These are phyloP conservation scores for Globisporangium orthogonon DNA, from an alignment of 352 stramenopile species.

Conservation along the genomic window DNA sequence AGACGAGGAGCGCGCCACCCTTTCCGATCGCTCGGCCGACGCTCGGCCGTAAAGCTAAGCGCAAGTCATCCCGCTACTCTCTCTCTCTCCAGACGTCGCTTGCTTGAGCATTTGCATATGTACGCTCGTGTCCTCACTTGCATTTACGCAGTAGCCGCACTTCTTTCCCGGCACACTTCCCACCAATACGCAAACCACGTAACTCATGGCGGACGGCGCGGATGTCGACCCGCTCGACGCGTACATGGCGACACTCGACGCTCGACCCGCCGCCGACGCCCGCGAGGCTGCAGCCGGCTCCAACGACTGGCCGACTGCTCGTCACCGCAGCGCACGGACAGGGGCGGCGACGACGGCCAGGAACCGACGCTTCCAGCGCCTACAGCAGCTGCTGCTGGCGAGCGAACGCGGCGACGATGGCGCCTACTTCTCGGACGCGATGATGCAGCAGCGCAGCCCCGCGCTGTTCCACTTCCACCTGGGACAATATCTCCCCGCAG, in stretches of 20 bases:
- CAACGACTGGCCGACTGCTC: conserved; percentile 2
- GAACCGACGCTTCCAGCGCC: conserved; percentile 65
- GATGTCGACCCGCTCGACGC: conserved; percentile 67
- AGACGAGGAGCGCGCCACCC: too few relatives aligned
- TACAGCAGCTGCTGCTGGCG: conserved; percentile 63
- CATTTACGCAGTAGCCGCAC: background rate
- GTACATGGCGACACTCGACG: conserved; percentile 69
- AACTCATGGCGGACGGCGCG: background rate
- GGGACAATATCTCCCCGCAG: conserved; percentile 48
- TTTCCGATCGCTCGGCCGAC: too few relatives aligned
- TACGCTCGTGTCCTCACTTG: background rate
- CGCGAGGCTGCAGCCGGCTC: too few relatives aligned
- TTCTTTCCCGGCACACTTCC: background rate
- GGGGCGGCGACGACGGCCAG: background rate
- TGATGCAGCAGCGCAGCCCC: conserved; percentile 76
- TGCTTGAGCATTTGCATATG: too few relatives aligned
- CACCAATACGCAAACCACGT: background rate
- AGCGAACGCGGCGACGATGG: conserved; percentile 17
- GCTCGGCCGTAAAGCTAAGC: too few relatives aligned
- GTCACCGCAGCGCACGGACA: too few relatives aligned
- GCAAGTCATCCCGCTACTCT: too few relatives aligned
- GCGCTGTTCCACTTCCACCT: conserved; percentile 83
- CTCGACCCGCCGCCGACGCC: background rate
- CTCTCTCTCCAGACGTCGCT: too few relatives aligned
- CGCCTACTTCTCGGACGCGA: conserved; percentile 72